Base-by-base conservation (phyloP, 2,329 filamentous ascomycete species). In the Ophiostoma pallidulum region DNA sequence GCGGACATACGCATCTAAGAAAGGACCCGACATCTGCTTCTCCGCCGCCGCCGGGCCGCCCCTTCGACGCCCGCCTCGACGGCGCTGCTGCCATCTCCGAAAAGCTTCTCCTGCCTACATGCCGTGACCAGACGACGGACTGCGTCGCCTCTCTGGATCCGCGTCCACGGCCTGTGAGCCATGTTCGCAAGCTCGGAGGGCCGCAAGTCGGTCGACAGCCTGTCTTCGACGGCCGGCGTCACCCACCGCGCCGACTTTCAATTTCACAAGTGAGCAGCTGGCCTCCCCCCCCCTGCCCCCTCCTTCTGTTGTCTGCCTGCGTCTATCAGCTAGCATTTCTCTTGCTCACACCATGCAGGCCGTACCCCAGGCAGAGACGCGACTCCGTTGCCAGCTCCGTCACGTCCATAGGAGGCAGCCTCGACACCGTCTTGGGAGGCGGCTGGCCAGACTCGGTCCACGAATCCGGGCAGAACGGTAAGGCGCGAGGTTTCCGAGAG, bases 361-460 rank as follows among this genome's bases (percentile, higher is more conserved):
- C 42, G 36, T 42, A 42, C 35, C 59, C 67, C 12, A 60, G 61
- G 13, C 71, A 77, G 41, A 74, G 90, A 61, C 77, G 89, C 64
- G 85, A 80, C 53, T 97, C 92, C 47, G 86, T 82, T 22, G 83
- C 90, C 38, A 94, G 89, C 70, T 96, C 91, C 19, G 79, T 91
- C 57, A 80, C 83, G 61, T 96, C 90, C 28, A 80, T 94, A 61
- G 89, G 89, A 52, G 88, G 88, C n/a, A 75, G 79, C 31, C 69
- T 94, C 51, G 88, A 95, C 60, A 80, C 78, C 8, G 76, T 78
- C n/a, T 68, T 75, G 2, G 70, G 60, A 57, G 73, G 64, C 64
- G 73, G 64, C 64, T 71, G 76, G 70, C 68, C 71, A 51, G 66
- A 74, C 51, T 74, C 82, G 14, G 64, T 78, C 13, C 64, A 72